phyloP scores from a whole-genome alignment of 768 basidiomycete species.

The Symmetrospora coprosmae region DNA sequence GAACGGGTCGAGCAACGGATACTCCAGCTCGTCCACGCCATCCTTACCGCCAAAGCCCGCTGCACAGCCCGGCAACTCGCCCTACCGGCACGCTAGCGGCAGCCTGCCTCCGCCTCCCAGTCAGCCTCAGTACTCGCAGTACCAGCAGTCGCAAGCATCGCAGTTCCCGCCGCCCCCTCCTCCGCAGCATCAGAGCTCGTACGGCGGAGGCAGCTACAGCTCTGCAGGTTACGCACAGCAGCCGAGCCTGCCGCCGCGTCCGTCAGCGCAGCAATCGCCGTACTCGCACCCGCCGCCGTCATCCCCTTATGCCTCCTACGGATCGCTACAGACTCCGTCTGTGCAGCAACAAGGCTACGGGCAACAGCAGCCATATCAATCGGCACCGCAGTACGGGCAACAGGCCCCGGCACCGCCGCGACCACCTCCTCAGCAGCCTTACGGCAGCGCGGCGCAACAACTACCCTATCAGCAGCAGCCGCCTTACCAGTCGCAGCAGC shows the following conservation, averaged over 20 bases:
- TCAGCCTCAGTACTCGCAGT: conserved; percentile 7
- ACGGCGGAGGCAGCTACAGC: background rate
- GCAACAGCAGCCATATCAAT: background rate
- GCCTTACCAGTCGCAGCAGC: background rate
- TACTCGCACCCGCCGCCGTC: background rate
- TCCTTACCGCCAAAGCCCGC: conserved; percentile 4
- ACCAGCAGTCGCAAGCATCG: background rate
- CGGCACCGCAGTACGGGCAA: background rate
- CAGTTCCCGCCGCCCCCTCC: background rate
- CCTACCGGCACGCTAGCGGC: background rate
- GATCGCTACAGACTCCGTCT: background rate
- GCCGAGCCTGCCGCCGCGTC: conserved; percentile 1
- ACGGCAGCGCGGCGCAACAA: background rate
- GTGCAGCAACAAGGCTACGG: background rate
- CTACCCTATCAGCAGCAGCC: background rate
- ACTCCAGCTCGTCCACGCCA: conserved; percentile 1
- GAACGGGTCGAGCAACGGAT: conserved; percentile 19
- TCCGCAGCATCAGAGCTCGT: background rate
- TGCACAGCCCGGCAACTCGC: background rate
- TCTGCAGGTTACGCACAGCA: background rate
- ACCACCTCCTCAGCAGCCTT: background rate
- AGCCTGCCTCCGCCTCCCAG: conserved; percentile 11
- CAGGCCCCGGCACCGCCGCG: background rate
- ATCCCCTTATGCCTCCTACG: background rate
- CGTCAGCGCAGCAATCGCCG: conserved; percentile 8